These are phyloP conservation scores for Naganishia friedmannii DNA, from an alignment of 768 basidiomycete species.

Conservation along the genomic window DNA sequence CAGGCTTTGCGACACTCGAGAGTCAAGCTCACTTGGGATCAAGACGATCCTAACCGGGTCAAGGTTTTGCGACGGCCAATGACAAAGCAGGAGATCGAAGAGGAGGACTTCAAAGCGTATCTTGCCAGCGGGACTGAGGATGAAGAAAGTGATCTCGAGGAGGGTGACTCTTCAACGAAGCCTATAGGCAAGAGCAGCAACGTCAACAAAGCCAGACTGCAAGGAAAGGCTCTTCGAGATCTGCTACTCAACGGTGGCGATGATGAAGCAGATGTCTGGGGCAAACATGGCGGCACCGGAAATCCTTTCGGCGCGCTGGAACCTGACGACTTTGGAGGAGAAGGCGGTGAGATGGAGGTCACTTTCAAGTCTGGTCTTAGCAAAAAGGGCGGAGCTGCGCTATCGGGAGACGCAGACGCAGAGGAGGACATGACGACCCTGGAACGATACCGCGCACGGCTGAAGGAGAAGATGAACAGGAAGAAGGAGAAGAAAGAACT, in stretches of 20 bases:
- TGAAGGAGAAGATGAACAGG: slow-evolving; percentile 80
- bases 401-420: slow-evolving; percentile 36
- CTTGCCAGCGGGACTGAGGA: slow-evolving; percentile 64
- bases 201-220: slow-evolving; percentile 53
- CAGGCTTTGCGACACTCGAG: slow-evolving; percentile 96
- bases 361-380: slow-evolving; percentile 86
- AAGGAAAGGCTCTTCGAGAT: slow-evolving; percentile 60
- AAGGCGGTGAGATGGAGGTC: slow-evolving; percentile 80
- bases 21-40: slow-evolving; percentile 97
- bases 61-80: slow-evolving; percentile 74
- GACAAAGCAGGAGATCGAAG: slow-evolving; percentile 81
- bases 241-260: slow-evolving; percentile 68
- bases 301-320: slow-evolving; percentile 46
- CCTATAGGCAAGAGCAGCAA: slow-evolving; percentile 30
- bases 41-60: slow-evolving; percentile 85
- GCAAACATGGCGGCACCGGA: slow-evolving; percentile 53
- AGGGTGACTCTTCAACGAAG: not conserved
- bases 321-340: slow-evolving; percentile 30
- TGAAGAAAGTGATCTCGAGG: slow-evolving; percentile 45
- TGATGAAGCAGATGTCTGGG: slow-evolving; percentile 73
- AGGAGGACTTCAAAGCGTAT: slow-evolving; percentile 80
- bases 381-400: slow-evolving; percentile 51
- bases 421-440: slow-evolving; percentile 78
- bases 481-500: slow-evolving; percentile 68
- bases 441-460: slow-evolving; percentile 82